Evolutionary conservation across 352 stramenopile genomes (phyloP).

Genomic region (Phytopythium chamaehyphon): DNA sequence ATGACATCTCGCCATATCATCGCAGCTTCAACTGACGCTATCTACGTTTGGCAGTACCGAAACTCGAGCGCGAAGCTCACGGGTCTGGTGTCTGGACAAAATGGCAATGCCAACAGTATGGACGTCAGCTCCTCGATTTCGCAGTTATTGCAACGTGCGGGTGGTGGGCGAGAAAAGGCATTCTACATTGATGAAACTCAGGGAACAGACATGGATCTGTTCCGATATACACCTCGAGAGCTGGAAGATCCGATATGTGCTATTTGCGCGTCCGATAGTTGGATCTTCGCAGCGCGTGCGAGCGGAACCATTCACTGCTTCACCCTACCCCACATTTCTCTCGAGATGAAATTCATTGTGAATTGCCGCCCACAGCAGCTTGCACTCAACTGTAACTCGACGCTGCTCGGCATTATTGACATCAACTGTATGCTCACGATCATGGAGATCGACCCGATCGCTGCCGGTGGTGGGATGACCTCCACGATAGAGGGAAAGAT

Average conservation of each 20-base stretch:
- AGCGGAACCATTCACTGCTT: constrained; percentile 88
- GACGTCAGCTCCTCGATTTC: constrained; percentile 54
- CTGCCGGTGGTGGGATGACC: constrained; percentile 37
- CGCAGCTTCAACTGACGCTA: constrained; percentile 68
- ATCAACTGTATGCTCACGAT: constrained; percentile 86
- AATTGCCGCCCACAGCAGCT: constrained; percentile 76
- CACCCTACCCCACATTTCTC: constrained; percentile 88
- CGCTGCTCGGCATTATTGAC: constrained; percentile 87
- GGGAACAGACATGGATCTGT: constrained; percentile 66
- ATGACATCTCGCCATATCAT: constrained; percentile 89
- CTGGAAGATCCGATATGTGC: constrained; percentile 85
- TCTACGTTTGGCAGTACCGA: constrained; percentile 94
- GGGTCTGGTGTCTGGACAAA: constrained; percentile 38
- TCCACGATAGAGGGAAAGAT: constrained; percentile 69
- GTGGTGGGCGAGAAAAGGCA: constrained; percentile 79
- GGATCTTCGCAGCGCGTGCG: constrained; percentile 77
- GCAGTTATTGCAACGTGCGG: constrained; percentile 49
- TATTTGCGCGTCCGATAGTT: constrained; percentile 81
- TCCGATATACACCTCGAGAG: constrained; percentile 61
- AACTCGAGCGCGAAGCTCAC: constrained; percentile 78
- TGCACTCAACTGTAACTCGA: constrained; percentile 88
- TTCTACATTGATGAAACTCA: constrained; percentile 89
- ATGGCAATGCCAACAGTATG: constrained; percentile 28
- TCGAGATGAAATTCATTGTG: constrained; percentile 90
- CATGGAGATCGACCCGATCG: constrained; percentile 55